These are phyloP conservation scores for Mangifera indica DNA, from an alignment of 345 rosid species.

Conservation along the genomic window DNA sequence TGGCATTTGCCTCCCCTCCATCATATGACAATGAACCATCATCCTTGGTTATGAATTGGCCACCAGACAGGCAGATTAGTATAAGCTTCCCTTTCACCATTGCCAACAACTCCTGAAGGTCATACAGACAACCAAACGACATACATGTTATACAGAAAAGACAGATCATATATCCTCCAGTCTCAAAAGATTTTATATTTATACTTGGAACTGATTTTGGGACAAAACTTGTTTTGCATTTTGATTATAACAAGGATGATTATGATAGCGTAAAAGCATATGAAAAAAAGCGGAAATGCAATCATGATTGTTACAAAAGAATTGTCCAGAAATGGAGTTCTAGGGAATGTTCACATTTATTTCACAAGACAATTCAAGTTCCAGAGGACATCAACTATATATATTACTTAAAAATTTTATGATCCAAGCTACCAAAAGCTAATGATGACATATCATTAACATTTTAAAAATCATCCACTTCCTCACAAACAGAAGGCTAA, in stretches of 20 bases:
- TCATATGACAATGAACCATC: slow-evolving; percentile 66
- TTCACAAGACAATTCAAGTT: background rate
- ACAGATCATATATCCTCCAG: background rate
- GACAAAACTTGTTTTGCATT: background rate
- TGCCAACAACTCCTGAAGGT: slow-evolving; percentile 26
- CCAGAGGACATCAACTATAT: background rate
- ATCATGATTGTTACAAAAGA: background rate
- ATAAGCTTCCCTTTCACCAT: slow-evolving; percentile 90
- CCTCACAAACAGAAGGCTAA: background rate
- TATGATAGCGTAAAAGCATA: background rate
- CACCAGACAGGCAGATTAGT: slow-evolving; percentile 81
- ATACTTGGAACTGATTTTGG: background rate
- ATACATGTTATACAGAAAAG: background rate
- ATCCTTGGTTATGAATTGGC: slow-evolving; percentile 60
- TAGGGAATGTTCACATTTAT: slow-evolving; percentile 2
- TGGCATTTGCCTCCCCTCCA: slow-evolving; percentile 88
- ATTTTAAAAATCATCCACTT: background rate
- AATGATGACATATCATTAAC: background rate
- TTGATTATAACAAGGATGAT: background rate
- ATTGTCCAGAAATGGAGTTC: background rate
- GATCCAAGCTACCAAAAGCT: background rate
- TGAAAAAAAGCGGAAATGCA: background rate
- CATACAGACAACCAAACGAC: slow-evolving; percentile 15
- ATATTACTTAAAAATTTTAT: background rate
- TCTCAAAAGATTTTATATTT: background rate